Evolutionary conservation across 129 eudicot genomes (phyloP).

Genomic region (Chrysanthemum seticuspe): DNA sequence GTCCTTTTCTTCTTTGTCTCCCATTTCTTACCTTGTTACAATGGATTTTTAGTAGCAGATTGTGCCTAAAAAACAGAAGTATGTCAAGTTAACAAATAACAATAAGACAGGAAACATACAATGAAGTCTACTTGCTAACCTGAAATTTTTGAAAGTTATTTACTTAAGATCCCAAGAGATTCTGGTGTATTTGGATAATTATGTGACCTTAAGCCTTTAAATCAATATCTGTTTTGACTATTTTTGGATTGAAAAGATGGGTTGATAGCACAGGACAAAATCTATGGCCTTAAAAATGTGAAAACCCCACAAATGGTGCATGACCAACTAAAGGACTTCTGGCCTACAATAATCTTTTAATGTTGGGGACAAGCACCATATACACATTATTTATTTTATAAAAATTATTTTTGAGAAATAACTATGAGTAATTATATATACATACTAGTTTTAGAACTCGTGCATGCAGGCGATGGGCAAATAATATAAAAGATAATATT

Average conservation of each 20-base stretch:
- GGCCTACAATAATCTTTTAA: conserved; percentile 13
- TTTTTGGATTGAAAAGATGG: conserved; percentile 19
- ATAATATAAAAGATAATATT: no score
- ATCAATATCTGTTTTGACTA: conserved; percentile 14
- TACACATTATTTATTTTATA: background rate
- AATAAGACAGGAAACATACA: background rate
- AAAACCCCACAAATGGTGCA: conserved; percentile 39
- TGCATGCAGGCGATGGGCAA: no score
- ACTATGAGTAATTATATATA: background rate
- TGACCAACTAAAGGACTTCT: conserved; percentile 18
- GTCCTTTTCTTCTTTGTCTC: conserved; percentile 51
- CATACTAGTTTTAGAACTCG: no score
- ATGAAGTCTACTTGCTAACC: conserved; percentile 12
- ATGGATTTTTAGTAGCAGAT: background rate
- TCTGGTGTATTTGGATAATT: background rate
- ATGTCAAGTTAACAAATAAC: background rate
- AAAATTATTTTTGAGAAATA: background rate
- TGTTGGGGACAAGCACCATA: conserved; percentile 7
- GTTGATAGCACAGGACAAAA: conserved; percentile 18
- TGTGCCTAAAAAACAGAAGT: background rate
- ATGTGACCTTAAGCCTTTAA: conserved; percentile 7
- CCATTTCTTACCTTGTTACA: conserved; percentile 37
- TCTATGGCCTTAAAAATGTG: conserved; percentile 31
- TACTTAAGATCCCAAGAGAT: background rate
- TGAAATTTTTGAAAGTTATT: background rate